Conservation (phyloP, 2,329 filamentous ascomycete genomes). For the Ceratocystis papillata region DNA sequence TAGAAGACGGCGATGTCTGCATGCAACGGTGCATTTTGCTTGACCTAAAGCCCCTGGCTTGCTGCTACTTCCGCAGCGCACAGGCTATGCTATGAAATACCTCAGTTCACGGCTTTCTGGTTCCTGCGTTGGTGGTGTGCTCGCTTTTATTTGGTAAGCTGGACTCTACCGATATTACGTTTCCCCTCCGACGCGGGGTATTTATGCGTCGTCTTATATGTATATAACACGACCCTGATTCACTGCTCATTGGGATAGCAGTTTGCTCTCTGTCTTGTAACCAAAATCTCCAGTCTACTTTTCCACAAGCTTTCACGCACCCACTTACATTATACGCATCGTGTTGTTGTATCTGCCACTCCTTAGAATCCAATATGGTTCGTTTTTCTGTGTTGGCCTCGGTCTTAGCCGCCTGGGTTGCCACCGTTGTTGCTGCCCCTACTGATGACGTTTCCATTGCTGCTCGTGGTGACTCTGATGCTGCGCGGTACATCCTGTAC, state of each 20-base stretch:
- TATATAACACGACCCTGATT: not conserved
- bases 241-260: not conserved
- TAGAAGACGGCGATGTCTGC: too few relatives aligned
- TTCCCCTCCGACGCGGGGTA: too few relatives aligned
- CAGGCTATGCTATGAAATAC: too few relatives aligned
- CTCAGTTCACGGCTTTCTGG: too few relatives aligned
- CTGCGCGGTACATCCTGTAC: constrained; percentile 5
- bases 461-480: not conserved
- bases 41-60: too few relatives aligned
- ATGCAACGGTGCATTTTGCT: too few relatives aligned
- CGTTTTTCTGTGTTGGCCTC: not conserved
- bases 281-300: not conserved
- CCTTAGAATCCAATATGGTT: not conserved
- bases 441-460: not conserved
- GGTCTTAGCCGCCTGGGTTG: not conserved
- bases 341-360: constrained; percentile 4
- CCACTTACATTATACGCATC: not conserved
- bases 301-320: not conserved
- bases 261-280: not conserved
- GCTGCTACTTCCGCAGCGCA: too few relatives aligned
- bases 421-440: not conserved
- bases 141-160: too few relatives aligned
- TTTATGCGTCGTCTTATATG: not conserved
- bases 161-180: too few relatives aligned
- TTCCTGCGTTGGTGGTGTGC: too few relatives aligned